Percentiles rank a stretch among this genome's conserved stretches.
Evolutionary conservation across 176 grass and related monocot species (phyloP).

Genomic region (Oryza coarctata): DNA sequence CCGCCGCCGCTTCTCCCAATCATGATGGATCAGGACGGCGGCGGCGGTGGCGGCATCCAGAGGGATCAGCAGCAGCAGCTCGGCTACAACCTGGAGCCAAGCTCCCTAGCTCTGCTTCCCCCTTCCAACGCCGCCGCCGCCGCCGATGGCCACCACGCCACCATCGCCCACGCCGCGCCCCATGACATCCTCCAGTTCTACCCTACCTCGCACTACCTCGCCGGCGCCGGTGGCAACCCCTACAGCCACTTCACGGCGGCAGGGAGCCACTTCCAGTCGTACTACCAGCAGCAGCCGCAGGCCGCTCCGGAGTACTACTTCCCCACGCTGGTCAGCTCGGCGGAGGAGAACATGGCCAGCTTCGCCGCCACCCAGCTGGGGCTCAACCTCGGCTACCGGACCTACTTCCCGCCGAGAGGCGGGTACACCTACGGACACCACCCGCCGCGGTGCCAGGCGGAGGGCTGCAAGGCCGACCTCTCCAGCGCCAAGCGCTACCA

Average conservation of each 20-base stretch:
- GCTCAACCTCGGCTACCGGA: slow-evolving; percentile 62
- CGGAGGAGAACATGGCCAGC: slow-evolving; percentile 64
- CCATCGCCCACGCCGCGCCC: slow-evolving; percentile 17
- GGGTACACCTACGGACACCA: slow-evolving; percentile 59
- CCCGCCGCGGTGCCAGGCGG: slow-evolving; percentile 69
- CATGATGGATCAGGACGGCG: slow-evolving; percentile 54
- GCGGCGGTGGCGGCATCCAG: slow-evolving; percentile 30
- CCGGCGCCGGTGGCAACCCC: neutral
- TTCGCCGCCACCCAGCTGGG: slow-evolving; percentile 62
- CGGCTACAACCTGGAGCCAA: slow-evolving; percentile 57
- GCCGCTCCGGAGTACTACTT: slow-evolving; percentile 52
- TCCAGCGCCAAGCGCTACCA: slow-evolving; percentile 72
- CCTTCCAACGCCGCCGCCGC: slow-evolving; percentile 35
- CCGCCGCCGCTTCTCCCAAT: slow-evolving; percentile 37
- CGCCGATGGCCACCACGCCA: slow-evolving; percentile 36
- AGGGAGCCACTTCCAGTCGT: slow-evolving; percentile 25
- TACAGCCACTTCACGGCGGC: slow-evolving; percentile 10
- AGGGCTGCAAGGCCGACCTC: slow-evolving; percentile 80
- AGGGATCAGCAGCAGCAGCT: slow-evolving; percentile 36
- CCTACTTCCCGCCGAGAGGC: slow-evolving; percentile 59
- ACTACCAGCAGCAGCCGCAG: slow-evolving; percentile 38
- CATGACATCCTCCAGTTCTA: slow-evolving; percentile 62
- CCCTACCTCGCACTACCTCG: slow-evolving; percentile 51
- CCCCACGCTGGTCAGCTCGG: slow-evolving; percentile 46
- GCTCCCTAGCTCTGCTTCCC: slow-evolving; percentile 35